These are phyloP conservation scores for Triticum urartu DNA, from an alignment of 176 grass and related monocot species.

Conservation along the genomic window DNA sequence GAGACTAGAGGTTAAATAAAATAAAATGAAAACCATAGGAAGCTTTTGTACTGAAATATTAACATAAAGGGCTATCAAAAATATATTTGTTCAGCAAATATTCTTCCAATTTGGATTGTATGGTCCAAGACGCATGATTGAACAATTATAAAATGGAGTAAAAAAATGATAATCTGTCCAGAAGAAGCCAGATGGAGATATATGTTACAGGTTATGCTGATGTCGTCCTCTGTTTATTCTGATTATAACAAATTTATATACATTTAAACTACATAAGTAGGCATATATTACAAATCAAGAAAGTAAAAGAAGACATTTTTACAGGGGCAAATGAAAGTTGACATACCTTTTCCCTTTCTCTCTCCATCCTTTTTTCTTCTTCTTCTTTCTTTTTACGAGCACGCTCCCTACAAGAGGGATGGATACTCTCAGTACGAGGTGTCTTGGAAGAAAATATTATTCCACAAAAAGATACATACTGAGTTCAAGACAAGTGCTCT, in stretches of 20 bases:
- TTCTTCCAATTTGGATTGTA: background rate
- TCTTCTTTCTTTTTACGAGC: constrained; percentile 99
- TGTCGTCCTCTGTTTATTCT: background rate
- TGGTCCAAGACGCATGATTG: background rate
- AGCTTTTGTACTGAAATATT: background rate
- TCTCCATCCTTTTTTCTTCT: constrained; percentile 95
- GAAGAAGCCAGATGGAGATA: background rate
- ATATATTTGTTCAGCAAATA: background rate
- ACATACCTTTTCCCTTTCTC: constrained; percentile 91
- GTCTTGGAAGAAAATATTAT: constrained; percentile 12
- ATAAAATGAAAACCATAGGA: background rate
- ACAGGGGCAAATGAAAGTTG: background rate
- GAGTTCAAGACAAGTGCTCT: background rate
- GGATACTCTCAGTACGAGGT: background rate
- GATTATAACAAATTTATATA: background rate
- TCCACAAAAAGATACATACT: background rate
- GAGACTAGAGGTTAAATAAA: background rate
- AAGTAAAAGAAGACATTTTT: background rate
- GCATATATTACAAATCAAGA: background rate
- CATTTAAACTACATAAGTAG: constrained; percentile 13
- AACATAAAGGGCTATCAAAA: background rate
- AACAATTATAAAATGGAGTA: background rate
- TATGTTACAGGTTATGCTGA: background rate
- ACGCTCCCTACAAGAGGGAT: constrained; percentile 56
- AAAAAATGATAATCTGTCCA: background rate